A percentile compares a stretch with the other conserved stretches of the same genome.
phyloP scores from a whole-genome alignment of 495 filamentous ascomycete genomes.

The Hypomontagnella submonticulosa region DNA sequence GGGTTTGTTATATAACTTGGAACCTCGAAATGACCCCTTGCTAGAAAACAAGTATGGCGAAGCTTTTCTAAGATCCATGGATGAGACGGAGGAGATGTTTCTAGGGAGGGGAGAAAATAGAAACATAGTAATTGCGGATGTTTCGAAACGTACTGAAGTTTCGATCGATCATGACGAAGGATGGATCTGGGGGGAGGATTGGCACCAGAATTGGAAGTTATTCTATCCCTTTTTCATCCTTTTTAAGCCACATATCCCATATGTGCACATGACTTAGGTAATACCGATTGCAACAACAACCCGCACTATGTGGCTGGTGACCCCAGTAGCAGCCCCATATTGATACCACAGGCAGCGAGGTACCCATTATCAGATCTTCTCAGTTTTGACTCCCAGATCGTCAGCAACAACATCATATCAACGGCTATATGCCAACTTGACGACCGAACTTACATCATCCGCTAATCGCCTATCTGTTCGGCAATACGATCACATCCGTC shows the following conservation, averaged over 20 bases:
- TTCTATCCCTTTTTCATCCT: not conserved
- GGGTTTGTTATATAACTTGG: not conserved
- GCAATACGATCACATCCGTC: constrained; percentile 14
- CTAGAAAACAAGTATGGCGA: not conserved
- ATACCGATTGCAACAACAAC: not conserved
- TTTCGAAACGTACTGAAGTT: constrained; percentile 10
- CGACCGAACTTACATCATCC: not conserved
- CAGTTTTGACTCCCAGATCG: too few relatives aligned
- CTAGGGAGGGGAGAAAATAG: constrained; percentile 27
- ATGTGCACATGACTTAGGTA: too few relatives aligned
- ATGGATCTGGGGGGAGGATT: constrained; percentile 8
- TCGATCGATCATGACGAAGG: not conserved
- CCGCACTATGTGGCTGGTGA: constrained; percentile 20
- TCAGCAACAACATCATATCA: too few relatives aligned
- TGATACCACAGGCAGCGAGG: constrained; percentile 7
- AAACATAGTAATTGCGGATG: constrained; percentile 3
- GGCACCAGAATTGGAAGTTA: not conserved
- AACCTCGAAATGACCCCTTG: not conserved
- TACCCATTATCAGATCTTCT: not conserved
- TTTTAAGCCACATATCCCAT: constrained; percentile 17
- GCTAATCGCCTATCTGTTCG: not conserved
- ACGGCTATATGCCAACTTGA: not conserved
- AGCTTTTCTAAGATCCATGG: not conserved
- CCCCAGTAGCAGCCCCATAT: not conserved
- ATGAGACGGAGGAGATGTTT: not conserved